Percentiles rank a stretch among this genome's conserved stretches.
phyloP scores from a whole-genome alignment of 1,139 yeast genomes.

The Debaryomyces robertsiae region DNA sequence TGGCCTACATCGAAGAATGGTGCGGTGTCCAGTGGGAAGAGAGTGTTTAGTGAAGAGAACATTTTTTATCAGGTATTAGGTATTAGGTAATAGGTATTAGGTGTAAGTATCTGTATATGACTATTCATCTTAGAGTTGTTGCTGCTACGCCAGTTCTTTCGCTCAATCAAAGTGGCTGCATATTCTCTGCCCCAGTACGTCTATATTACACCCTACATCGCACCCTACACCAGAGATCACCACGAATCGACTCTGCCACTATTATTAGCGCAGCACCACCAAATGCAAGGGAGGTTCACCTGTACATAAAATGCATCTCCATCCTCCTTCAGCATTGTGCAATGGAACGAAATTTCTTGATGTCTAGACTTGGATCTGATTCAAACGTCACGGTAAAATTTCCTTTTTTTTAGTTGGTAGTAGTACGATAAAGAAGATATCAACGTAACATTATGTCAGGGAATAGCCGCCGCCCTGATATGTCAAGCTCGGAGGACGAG shows the following conservation, averaged over 20 bases:
- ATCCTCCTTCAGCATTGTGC: conserved; percentile 6
- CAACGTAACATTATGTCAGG: conserved; percentile 7
- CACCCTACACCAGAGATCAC: too few species aligned
- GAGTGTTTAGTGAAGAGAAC: conserved; percentile 34
- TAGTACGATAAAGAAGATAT: neutral
- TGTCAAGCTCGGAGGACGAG: conserved; percentile 28
- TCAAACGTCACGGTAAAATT: too few species aligned
- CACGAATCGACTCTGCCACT: too few species aligned
- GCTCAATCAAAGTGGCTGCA: too few species aligned
- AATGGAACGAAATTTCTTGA: conserved; percentile 2
- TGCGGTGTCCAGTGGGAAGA: conserved; percentile 97
- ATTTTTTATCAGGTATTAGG: too few species aligned
- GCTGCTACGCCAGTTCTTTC: too few species aligned
- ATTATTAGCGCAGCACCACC: too few species aligned
- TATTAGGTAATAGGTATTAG: too few species aligned
- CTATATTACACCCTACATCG: too few species aligned
- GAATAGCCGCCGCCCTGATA: conserved; percentile 5
- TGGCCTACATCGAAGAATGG: conserved; percentile 88
- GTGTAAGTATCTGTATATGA: neutral
- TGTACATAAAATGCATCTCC: conserved; percentile 3
- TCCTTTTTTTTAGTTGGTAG: neutral
- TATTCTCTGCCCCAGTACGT: too few species aligned
- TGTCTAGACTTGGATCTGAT: neutral
- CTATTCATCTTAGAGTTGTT: too few species aligned
- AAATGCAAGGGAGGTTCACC: neutral